Evolutionary conservation across 2,329 filamentous ascomycete species (phyloP), one percentile per base, ranked within the genome.

Genomic region (Aspergillus sp.): DNA sequence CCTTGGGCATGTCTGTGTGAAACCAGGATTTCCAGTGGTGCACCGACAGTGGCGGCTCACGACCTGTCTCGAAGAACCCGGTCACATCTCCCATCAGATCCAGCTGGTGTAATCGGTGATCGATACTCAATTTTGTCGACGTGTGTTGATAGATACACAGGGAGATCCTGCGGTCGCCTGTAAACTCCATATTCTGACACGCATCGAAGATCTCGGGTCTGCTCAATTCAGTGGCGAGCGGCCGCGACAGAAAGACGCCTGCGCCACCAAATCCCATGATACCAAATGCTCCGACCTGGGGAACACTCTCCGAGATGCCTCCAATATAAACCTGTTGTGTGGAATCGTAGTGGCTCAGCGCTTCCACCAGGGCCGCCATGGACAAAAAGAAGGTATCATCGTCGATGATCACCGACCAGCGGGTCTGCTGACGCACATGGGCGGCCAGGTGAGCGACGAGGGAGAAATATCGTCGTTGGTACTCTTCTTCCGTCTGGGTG

Each of bases 311-410:
- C 1, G 79, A 79, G 4, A 82, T 60, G 2, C 74, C 74, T 2
- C 80, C 80, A 7, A 82, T 66, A 60, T 81, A 83, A 33, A 68
- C 58, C 3, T 75, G 69, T 19, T 68, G 57, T 2, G 67, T 70
- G 55, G 76, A 68, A 55, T 82, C 73, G 51, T 77, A 71, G 34
- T 64, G 58, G 32, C 56, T 57, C 2, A 82, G 69, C 4, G 72
- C 67, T n/a, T 71, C 60, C 26, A 73, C 66, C 10, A 83, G 65
- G 0, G 69, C 68, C 44, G 73, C 61, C 40, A 82, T 71, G 2
- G 75, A 78, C 2, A 76, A 73, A 59, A 82, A 82, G 60, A 83
- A 82, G 1, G 80, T 83, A 54, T 83, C 80, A 55, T 83, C 80
- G 56, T 83, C 79, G 34, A 82, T 72, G 42, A 82, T 67, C 41